phyloP scores from a whole-genome alignment of 2,329 filamentous ascomycete genomes.

The Xylariaceae sp. region DNA sequence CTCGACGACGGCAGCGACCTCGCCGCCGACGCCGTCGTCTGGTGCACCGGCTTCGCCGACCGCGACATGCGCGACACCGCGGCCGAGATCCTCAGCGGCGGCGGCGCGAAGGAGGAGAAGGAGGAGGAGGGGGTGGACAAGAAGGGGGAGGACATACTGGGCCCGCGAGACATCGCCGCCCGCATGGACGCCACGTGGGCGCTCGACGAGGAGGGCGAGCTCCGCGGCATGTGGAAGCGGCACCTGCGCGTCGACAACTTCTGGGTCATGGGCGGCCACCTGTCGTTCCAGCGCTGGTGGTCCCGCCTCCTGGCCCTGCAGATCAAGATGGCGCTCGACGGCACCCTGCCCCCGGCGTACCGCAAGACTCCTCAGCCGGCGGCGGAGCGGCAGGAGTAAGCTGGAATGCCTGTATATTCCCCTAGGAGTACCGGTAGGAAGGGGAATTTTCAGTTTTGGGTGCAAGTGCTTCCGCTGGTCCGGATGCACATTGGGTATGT shows the following conservation, averaged over 20 bases:
- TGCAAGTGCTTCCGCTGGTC: too few relatives aligned
- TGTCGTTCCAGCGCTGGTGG: constrained; percentile 26
- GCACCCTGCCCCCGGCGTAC: constrained; percentile 28
- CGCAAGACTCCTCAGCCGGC: too few relatives aligned
- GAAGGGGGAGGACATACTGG: not conserved
- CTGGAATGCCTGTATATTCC: too few relatives aligned
- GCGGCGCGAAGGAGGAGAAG: not conserved
- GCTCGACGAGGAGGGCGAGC: constrained; percentile 33
- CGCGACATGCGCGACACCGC: constrained; percentile 21
- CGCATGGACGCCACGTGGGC: constrained; percentile 33
- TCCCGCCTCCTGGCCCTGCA: constrained; percentile 35
- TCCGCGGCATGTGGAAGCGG: constrained; percentile 33
- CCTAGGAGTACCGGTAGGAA: too few relatives aligned
- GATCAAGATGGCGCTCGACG: constrained; percentile 28
- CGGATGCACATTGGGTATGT: too few relatives aligned
- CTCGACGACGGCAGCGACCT: constrained; percentile 27
- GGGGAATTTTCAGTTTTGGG: too few relatives aligned
- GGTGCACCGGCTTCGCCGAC: constrained; percentile 33
- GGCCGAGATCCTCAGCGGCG: constrained; percentile 20
- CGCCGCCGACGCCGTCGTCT: constrained; percentile 30
- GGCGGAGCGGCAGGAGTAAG: too few relatives aligned
- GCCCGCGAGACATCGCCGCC: constrained; percentile 16
- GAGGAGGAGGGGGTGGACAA: not conserved
- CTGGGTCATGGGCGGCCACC: constrained; percentile 28
- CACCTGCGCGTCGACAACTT: constrained; percentile 25